Evolutionary conservation across 352 stramenopile genomes (phyloP), one percentile per base, ranked within the genome.

Genomic region (Phytophthora sp.): DNA sequence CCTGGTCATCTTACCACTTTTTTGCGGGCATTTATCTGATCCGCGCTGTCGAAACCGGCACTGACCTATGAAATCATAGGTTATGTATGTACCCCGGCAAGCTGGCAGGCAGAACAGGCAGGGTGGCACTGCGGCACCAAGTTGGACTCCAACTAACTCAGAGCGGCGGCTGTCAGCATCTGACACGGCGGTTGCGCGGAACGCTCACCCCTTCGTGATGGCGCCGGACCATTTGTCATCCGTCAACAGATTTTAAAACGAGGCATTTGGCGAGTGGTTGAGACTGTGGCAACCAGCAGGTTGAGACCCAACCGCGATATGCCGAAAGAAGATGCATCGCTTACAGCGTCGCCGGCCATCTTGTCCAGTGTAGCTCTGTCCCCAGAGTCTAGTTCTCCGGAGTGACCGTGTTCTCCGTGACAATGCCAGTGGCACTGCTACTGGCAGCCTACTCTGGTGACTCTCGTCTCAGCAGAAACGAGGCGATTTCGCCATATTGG

Each of bases 401-500:
- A 63, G 58, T 73, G 65, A 69, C 59, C 27, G 55, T 62, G 59
- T 56, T 66, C 66, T 73, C 38, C 53, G 7, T 33, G n/a, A n/a
- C n/a, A n/a, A n/a, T n/a, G n/a, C n/a, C n/a, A n/a, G n/a, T n/a
- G n/a, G n/a, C n/a, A n/a, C n/a, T n/a, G n/a, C n/a, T n/a, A n/a
- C n/a, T n/a, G 27, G 23, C 47, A 57, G 53, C 51, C 65, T 66
- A 69, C 66, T 69, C 16, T 66, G 2, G 59, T 66, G 66, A 73
- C 66, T 60, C 12, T 68, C 18, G 11, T 45, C 29, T 41, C 23
- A 7, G 33, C 66, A 74, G 51, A 74, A 74, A 74, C 67, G 50
- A 71, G 67, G 35, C 67, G 36, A 67, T 74, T 71, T 74, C 66
- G 60, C 66, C 66, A 70, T 74, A 66, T 66, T 71, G 56, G 67